Percentiles rank a stretch among this genome's conserved stretches.
Evolutionary conservation across 2,329 filamentous ascomycete species (phyloP).

Genomic region (Penicillium sp.): DNA sequence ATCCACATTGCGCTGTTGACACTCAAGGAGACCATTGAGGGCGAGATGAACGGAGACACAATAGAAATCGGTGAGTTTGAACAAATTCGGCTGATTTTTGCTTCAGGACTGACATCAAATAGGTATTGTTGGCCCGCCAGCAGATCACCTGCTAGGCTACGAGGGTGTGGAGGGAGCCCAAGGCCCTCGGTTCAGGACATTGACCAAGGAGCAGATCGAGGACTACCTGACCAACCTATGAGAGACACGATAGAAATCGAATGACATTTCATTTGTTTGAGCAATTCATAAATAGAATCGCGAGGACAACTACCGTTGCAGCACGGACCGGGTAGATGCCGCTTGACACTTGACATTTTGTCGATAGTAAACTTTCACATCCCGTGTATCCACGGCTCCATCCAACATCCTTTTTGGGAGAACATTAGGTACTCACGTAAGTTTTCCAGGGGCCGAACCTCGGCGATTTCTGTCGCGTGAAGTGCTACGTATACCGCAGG

Average conservation of each 20-base stretch:
- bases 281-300: constrained; percentile 1
- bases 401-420: not conserved
- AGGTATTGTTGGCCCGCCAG: constrained; percentile 95
- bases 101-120: constrained; percentile 5
- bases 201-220: constrained; percentile 97
- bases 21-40: constrained; percentile 98
- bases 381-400: not conserved
- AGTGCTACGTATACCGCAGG: not conserved
- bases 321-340: not conserved
- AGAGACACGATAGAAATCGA: constrained; percentile 33
- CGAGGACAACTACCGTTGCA: constrained; percentile 10
- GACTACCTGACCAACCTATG: constrained; percentile 99
- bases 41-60: constrained; percentile 98
- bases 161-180: constrained; percentile 50
- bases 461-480: not conserved
- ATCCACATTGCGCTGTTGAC: constrained; percentile 97
- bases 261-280: constrained; percentile 17
- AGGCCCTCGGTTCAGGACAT: constrained; percentile 56
- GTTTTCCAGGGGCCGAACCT: not conserved
- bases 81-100: not conserved
- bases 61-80: constrained; percentile 83
- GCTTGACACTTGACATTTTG: not conserved
- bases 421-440: not conserved
- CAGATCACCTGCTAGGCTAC: constrained; percentile 86
- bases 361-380: not conserved